These are phyloP conservation scores for Mycena floridula DNA, from an alignment of 768 basidiomycete genomes.

Conservation along the genomic window DNA sequence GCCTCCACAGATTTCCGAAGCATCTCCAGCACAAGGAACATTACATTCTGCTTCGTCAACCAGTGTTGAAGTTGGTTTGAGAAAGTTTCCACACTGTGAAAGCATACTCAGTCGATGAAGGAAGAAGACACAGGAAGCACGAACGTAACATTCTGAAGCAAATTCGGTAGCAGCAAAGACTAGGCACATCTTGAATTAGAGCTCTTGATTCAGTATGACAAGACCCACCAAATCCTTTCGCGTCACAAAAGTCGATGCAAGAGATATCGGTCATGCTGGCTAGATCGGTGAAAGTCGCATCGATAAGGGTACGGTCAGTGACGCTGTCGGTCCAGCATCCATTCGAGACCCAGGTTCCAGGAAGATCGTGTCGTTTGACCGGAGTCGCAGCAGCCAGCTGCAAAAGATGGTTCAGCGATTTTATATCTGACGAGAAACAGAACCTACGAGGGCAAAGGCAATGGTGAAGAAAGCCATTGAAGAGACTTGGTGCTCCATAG, in stretches of 20 bases:
- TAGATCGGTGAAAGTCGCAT: background rate
- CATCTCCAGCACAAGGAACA: slow-evolving; percentile 54
- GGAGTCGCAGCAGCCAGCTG: too few relatives aligned
- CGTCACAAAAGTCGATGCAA: background rate
- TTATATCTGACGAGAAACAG: too few relatives aligned
- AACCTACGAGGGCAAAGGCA: too few relatives aligned
- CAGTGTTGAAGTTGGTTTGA: background rate
- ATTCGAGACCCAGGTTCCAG: too few relatives aligned
- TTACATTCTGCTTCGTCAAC: slow-evolving; percentile 41
- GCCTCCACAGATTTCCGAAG: slow-evolving; percentile 55
- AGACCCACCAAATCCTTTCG: background rate
- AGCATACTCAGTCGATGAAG: background rate
- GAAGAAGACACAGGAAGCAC: background rate
- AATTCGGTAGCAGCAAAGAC: background rate
- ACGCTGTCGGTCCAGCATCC: background rate
- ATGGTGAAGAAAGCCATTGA: too few relatives aligned
- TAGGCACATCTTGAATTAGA: too few relatives aligned
- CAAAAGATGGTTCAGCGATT: too few relatives aligned
- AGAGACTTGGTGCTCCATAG: too few relatives aligned
- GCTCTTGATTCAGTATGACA: too few relatives aligned
- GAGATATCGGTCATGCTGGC: background rate
- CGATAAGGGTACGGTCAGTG: background rate
- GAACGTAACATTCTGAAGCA: background rate
- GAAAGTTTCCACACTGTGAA: background rate
- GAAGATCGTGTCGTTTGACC: too few relatives aligned